Evolutionary conservation across 441 rosid species (phyloP).

Genomic region (Cnidoscolus chayamansa): DNA sequence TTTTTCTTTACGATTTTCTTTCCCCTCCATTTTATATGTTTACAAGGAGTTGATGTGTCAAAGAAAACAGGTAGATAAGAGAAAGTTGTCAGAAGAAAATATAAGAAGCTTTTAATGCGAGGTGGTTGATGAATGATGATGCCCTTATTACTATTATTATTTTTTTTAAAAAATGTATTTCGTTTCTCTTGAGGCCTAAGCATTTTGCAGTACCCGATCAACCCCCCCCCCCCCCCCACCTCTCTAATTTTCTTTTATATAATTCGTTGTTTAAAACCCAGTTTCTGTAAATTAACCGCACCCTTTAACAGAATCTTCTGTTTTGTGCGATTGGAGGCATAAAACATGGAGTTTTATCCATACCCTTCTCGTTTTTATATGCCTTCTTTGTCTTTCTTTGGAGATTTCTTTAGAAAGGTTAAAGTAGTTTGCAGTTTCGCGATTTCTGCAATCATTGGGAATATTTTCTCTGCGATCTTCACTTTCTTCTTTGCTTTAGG

Average conservation of each 20-base stretch:
- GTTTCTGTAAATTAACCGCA: conserved; percentile 24
- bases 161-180: neutral
- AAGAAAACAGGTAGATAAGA: conserved; percentile 25
- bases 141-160: neutral
- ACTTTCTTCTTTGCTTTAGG: conserved; percentile 96
- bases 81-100: conserved; percentile 8
- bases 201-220: neutral
- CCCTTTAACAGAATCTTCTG: conserved; percentile 1
- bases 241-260: neutral
- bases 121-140: conserved; percentile 34
- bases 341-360: conserved; percentile 46
- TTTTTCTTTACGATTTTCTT: too few species aligned
- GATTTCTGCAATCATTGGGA: conserved; percentile 74
- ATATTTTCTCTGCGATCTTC: conserved; percentile 85
- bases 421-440: conserved; percentile 59
- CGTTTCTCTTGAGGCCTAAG: conserved; percentile 37
- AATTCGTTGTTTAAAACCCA: conserved; percentile 19
- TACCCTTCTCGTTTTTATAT: conserved; percentile 50
- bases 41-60: conserved; percentile 13
- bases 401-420: conserved; percentile 56
- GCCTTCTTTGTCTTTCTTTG: conserved; percentile 40
- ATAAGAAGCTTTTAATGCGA: conserved; percentile 60
- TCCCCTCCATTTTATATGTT: too few species aligned
- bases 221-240: neutral
- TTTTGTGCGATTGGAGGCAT: neutral